Base-by-base conservation (phyloP, 306 rosid species). In the Dalbergia cochinchinensis region DNA sequence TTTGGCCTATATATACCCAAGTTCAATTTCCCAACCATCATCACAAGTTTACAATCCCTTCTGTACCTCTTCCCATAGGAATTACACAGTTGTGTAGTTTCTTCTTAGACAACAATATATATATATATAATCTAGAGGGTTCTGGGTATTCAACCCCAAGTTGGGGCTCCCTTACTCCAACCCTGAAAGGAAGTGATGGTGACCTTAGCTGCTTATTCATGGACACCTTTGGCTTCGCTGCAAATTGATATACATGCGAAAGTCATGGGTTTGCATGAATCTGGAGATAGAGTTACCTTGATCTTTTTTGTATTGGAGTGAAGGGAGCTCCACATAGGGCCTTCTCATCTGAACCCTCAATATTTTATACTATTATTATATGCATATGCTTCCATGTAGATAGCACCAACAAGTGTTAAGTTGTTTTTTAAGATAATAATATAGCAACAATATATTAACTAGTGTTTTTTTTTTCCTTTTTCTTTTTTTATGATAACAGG, bases 241-340 rank as follows among this genome's bases (percentile, higher is more conserved):
- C 10, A n/a, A 4, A 54, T 15, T 16, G 5, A 35, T 48, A 18
- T 0, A 22, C 6, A 16, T n/a, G 73, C 65, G 71, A 78, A 77
- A 70, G 34, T 86, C 71, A 83, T 45, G 78, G 91, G 92, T 90
- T 82, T 85, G 84, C 86, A 83, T 89, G 91, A 82, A 61, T 4
- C 73, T 8, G 89, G 89, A 85, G 88, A 85, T 85, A 87, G 76
- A 77, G 82, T 74, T 85, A 6, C 71, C 83, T 71, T 91, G 82
- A 87, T 88, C 85, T 62, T 91, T 26, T 87, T 83, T 78, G 89
- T 74, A 80, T 91, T 88, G 92, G 95, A 87, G 92, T 91, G 92
- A 91, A 91, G 91, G 91, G 91, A 88, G 92, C 88, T 91, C 83
- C 74, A 11, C 35, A 60, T 61, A 9, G 0, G 12, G 31, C 31